Base-by-base conservation (phyloP, 768 basidiomycete genomes). In the Tephrocybe sp. region DNA sequence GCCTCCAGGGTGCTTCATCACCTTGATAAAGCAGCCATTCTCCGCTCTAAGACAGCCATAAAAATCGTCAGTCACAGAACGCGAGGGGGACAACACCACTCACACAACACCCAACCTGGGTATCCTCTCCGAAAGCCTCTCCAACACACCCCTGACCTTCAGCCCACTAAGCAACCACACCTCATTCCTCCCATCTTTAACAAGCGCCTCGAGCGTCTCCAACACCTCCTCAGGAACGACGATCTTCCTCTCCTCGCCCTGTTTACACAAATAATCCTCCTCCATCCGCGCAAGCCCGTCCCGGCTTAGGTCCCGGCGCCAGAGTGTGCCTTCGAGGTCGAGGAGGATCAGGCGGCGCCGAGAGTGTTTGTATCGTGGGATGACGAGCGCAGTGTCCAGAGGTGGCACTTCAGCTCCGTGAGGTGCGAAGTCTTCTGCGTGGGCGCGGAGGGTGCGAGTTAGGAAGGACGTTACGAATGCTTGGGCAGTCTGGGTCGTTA, bases 1-100 rank as follows among this genome's bases (percentile, higher is more conserved):
- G 12, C 47, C 69, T 6, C 40, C 32, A 7, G 45, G 38, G 11
- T 48, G 45, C 48, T 54, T 54, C 4, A 56, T 73, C 3, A 84
- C 79, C 69, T 83, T 87, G 61, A 92, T 79, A 63, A 83, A 93
- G 64, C 92, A 93, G 1, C 92, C 92, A 53, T 94, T 92, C 72
- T 94, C 92, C 0, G 90, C 89, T 0, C 85, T 87, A 48, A 19
- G 6, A 19, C 31, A 13, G 54, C n/a, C 52, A 44, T 44, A 12
- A 49, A 20, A 20, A 33, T 26, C 33, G 12, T 20, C 17, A 20
- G 10, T 5, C 48, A 5, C 17, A 20, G 1, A 33, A n/a, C 17
- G 13, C 22, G 14, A 19, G 35, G 30, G 30, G 4, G 40, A 34
- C 13, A n/a, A 23, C 17, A 51, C 13, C 5, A 76, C 85, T 65